A percentile compares a stretch with the other conserved stretches of the same genome.
Conservation (phyloP, 495 filamentous ascomycete species). For the Xylaria nigripes region DNA sequence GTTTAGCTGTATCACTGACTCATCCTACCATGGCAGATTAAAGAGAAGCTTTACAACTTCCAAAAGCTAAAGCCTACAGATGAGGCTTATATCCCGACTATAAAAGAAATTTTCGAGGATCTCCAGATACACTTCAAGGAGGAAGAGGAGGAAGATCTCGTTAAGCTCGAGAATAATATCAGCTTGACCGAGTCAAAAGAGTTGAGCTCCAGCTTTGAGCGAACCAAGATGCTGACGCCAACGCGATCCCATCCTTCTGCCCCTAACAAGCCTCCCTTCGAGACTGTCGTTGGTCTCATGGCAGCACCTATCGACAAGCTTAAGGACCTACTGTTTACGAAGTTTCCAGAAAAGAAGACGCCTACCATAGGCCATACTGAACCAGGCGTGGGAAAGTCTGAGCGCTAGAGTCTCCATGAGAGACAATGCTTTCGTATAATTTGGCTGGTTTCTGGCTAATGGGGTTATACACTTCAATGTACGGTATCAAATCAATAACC, state of each 20-base stretch:
- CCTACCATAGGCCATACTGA: conserved; percentile 2
- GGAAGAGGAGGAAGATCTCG: conserved; percentile 51
- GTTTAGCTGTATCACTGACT: background rate
- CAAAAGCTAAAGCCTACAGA: conserved; percentile 45
- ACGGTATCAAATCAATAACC: too few species aligned
- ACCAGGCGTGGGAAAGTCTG: conserved; percentile 8
- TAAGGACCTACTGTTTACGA: conserved; percentile 37
- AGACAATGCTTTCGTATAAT: background rate
- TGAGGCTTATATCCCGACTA: conserved; percentile 41
- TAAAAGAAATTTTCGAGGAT: conserved; percentile 45
- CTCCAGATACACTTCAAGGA: conserved; percentile 52
- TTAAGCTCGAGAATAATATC: conserved; percentile 45
- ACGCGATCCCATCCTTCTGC: conserved; percentile 48
- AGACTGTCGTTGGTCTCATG: conserved; percentile 42
- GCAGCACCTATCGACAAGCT: conserved; percentile 46
- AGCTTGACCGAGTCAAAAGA: conserved; percentile 27
- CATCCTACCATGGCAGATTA: conserved; percentile 39
- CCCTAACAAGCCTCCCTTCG: conserved; percentile 44
- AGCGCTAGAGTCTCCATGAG: too few species aligned
- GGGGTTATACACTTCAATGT: too few species aligned
- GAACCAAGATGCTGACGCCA: conserved; percentile 56
- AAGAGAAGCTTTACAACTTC: conserved; percentile 53
- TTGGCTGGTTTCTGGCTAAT: background rate
- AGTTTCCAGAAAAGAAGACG: conserved; percentile 31
- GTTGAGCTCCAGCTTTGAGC: conserved; percentile 45